Conservation (phyloP, 306 rosid genomes). For the Luffa aegyptiaca region DNA sequence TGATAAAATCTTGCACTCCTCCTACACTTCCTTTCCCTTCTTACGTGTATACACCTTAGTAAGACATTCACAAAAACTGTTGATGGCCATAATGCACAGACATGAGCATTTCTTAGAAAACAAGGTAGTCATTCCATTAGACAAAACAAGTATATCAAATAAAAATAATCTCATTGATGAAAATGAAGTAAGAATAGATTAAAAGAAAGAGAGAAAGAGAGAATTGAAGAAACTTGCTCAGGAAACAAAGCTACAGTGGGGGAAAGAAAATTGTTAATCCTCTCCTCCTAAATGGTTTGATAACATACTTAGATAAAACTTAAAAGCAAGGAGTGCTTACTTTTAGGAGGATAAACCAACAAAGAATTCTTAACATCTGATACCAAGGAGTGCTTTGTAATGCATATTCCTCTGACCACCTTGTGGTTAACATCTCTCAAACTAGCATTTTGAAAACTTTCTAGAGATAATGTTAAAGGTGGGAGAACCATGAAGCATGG, state of each 20-base stretch:
- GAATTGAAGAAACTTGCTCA: constrained; percentile 60
- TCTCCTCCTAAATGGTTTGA: neutral
- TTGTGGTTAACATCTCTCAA: constrained; percentile 35
- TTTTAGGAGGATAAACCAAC: constrained; percentile 76
- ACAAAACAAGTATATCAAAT: neutral
- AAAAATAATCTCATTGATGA: neutral
- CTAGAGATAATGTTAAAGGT: constrained; percentile 17
- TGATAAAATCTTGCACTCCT: no score
- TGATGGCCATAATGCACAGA: neutral
- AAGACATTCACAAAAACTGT: neutral
- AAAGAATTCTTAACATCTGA: constrained; percentile 47
- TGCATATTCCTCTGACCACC: constrained; percentile 90
- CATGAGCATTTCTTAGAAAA: neutral
- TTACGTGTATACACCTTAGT: no score
- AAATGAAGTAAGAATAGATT: neutral
- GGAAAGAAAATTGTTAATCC: constrained; percentile 14
- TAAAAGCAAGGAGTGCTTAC: constrained; percentile 33
- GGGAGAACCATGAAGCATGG: constrained; percentile 50
- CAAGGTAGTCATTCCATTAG: neutral
- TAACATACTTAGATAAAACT: neutral
- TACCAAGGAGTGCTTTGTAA: constrained; percentile 57
- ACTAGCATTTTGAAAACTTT: constrained; percentile 32
- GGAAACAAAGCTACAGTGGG: constrained; percentile 50
- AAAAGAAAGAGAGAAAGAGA: neutral
- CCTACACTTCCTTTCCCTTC: no score